Percentiles rank a stretch among this genome's conserved stretches.
Evolutionary conservation across 176 grass and related monocot species (phyloP).

Genomic region (Microstegium vimineum): DNA sequence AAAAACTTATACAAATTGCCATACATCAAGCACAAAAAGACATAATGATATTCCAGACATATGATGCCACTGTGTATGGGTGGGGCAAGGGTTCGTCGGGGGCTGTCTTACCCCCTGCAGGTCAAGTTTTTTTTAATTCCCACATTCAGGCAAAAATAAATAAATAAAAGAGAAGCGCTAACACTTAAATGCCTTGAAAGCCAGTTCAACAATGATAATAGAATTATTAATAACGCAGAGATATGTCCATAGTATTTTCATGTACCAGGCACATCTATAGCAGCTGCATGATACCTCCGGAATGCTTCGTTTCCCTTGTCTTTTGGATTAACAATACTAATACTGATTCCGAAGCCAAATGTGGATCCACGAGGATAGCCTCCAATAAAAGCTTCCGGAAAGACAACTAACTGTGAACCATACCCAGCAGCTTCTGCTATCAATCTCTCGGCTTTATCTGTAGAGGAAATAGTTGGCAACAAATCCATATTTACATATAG

Average conservation of each 20-base stretch:
- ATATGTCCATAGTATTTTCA: slow-evolving; percentile 5
- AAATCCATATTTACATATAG: neutral
- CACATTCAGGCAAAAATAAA: neutral
- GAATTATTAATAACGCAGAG: neutral
- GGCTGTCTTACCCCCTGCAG: no score
- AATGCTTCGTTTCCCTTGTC: slow-evolving; percentile 80
- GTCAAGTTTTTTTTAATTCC: neutral
- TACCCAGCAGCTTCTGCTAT: slow-evolving; percentile 74
- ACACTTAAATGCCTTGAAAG: neutral
- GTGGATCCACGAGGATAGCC: slow-evolving; percentile 90
- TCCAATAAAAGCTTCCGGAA: slow-evolving; percentile 88
- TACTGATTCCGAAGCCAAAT: slow-evolving; percentile 55
- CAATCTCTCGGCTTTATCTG: slow-evolving; percentile 93
- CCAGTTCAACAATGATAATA: neutral
- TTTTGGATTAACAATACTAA: slow-evolving; percentile 49
- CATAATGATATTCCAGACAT: neutral
- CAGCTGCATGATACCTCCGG: slow-evolving; percentile 68
- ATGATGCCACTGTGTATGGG: no score
- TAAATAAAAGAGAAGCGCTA: neutral
- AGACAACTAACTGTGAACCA: slow-evolving; percentile 87
- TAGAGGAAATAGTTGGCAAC: neutral
- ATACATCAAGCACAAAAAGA: neutral
- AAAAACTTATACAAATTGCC: neutral
- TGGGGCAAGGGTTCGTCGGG: no score
- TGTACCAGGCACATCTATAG: slow-evolving; percentile 90